Evolutionary conservation across 2,329 filamentous ascomycete species (phyloP).

Genomic region (Madurella fahalii): DNA sequence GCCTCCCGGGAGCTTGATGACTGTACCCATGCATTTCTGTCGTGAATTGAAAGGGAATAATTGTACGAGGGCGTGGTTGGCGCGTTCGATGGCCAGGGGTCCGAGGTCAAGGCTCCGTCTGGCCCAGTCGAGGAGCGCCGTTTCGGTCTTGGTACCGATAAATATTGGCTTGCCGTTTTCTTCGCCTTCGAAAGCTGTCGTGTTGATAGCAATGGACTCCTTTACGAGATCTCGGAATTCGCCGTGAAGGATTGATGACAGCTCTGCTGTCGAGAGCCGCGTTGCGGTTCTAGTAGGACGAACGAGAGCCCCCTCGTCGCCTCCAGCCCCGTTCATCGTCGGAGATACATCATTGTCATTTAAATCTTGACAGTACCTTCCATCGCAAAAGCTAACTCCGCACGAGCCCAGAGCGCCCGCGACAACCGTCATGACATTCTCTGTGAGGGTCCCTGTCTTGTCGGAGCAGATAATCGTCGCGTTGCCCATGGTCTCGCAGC

Average conservation of each 20-base stretch:
- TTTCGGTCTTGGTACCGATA: slow-evolving; percentile 75
- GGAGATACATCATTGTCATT: neutral
- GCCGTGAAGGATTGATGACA: neutral
- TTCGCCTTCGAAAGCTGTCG: slow-evolving; percentile 65
- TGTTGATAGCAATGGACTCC: slow-evolving; percentile 53
- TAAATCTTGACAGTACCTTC: neutral
- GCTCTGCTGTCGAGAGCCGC: neutral
- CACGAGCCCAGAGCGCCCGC: slow-evolving; percentile 48
- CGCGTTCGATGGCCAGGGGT: slow-evolving; percentile 55
- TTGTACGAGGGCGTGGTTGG: slow-evolving; percentile 50
- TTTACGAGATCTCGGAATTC: slow-evolving; percentile 1
- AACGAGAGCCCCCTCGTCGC: neutral
- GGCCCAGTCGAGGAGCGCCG: slow-evolving; percentile 67
- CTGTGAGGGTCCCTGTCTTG: slow-evolving; percentile 61
- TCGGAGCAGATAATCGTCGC: slow-evolving; percentile 47
- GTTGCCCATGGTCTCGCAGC: slow-evolving; percentile 68
- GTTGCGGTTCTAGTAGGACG: no score
- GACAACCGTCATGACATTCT: slow-evolving; percentile 61
- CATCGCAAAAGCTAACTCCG: neutral
- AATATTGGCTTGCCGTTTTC: slow-evolving; percentile 57
- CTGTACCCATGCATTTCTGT: slow-evolving; percentile 66
- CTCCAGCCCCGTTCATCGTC: neutral
- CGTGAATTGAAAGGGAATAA: slow-evolving; percentile 36
- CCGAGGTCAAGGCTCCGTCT: slow-evolving; percentile 62
- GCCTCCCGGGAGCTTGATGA: slow-evolving; percentile 45